Evolutionary conservation across 1,139 yeast genomes (phyloP).

Genomic region (Sugiyamaella grinbergsii): DNA sequence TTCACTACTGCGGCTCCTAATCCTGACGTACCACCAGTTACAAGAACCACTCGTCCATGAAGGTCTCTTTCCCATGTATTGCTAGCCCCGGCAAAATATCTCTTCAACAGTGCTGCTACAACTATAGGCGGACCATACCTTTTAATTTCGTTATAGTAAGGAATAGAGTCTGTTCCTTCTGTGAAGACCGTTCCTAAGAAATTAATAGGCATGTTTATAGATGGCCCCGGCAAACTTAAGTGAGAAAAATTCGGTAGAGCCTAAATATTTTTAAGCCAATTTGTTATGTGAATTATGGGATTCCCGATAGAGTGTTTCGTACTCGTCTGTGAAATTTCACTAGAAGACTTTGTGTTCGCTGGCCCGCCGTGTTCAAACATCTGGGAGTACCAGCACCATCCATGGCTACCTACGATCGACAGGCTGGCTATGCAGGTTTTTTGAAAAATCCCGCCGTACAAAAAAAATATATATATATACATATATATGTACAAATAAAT

Average conservation of each 20-base stretch:
- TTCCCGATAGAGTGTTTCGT: too few relatives aligned
- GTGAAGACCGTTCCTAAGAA: conserved; percentile 63
- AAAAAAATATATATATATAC: conserved; percentile 4
- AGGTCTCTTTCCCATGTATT: conserved; percentile 92
- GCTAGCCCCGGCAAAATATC: conserved; percentile 71
- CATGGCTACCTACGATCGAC: too few relatives aligned
- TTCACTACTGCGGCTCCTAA: conserved; percentile 75
- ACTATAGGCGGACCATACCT: conserved; percentile 55
- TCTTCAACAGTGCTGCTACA: conserved; percentile 56
- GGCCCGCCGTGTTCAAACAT: neutral
- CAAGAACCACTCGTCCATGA: conserved; percentile 84
- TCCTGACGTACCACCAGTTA: conserved; percentile 88
- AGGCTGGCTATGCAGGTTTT: neutral
- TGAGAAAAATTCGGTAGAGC: too few relatives aligned
- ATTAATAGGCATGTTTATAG: conserved; percentile 81
- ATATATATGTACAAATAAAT: too few relatives aligned
- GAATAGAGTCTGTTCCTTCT: conserved; percentile 74
- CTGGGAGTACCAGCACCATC: neutral
- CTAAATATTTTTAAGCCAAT: too few relatives aligned
- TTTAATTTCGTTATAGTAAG: conserved; percentile 66
- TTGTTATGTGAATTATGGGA: too few relatives aligned
- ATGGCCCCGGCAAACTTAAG: too few relatives aligned
- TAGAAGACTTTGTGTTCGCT: too few relatives aligned
- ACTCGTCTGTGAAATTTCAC: too few relatives aligned
- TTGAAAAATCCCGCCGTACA: conserved; percentile 6